phyloP scores from a whole-genome alignment of 1,284 basidiomycete species.

The Ustilago hordei region DNA sequence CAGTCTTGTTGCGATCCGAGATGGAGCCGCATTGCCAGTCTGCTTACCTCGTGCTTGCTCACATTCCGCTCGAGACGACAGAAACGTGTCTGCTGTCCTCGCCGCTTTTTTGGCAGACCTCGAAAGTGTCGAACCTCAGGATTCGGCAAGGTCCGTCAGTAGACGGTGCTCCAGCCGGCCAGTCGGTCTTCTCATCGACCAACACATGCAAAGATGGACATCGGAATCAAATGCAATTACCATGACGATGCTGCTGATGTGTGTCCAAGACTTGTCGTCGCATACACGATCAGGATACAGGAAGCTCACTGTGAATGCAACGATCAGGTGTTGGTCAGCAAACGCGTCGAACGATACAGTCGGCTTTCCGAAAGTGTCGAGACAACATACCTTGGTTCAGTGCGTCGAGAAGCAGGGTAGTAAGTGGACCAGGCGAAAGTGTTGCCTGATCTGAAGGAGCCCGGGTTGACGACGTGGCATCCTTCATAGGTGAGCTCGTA shows the following conservation, averaged over 20 bases:
- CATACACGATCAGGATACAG: conserved; percentile 3
- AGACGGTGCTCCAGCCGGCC: too few relatives aligned
- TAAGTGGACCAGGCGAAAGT: conserved; percentile 69
- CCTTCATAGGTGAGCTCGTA: conserved; percentile 97
- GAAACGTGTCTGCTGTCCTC: too few relatives aligned
- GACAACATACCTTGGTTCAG: conserved; percentile 60
- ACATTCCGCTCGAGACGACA: too few relatives aligned
- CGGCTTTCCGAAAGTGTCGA: neutral
- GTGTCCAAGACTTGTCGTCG: neutral
- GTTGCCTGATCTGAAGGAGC: conserved; percentile 70
- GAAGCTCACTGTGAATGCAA: conserved; percentile 8
- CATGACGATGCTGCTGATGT: neutral
- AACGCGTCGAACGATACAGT: neutral
- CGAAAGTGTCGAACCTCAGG: too few relatives aligned
- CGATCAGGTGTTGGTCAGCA: neutral
- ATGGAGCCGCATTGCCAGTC: too few relatives aligned
- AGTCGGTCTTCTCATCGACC: neutral
- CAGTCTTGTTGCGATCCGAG: too few relatives aligned
- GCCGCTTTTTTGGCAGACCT: too few relatives aligned
- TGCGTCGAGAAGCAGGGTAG: conserved; percentile 66
- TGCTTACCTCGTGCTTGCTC: too few relatives aligned
- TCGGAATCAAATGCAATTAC: neutral
- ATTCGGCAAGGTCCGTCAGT: too few relatives aligned
- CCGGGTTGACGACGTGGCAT: conserved; percentile 98
- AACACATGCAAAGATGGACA: neutral